A percentile compares a stretch with the other conserved stretches of the same genome.
Evolutionary conservation across 176 grass and related monocot species (phyloP).

Genomic region (Ananas comosus): DNA sequence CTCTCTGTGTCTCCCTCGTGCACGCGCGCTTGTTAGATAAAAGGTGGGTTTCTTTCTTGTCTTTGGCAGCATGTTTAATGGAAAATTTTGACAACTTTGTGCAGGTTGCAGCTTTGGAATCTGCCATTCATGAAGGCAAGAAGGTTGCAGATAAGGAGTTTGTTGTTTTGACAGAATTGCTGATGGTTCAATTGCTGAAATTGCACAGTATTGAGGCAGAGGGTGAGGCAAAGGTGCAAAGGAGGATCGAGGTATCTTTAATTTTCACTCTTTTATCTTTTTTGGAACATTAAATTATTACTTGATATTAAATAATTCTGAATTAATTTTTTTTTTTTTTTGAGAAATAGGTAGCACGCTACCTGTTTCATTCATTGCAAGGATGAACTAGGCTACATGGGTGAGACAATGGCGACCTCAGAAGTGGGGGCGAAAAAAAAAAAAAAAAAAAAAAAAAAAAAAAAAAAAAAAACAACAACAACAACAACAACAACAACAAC

Average conservation of each 20-base stretch:
- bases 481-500: too few relatives aligned
- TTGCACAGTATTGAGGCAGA: conserved; percentile 80
- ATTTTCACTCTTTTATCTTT: not conserved
- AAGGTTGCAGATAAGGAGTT: conserved; percentile 80
- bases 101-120: conserved; percentile 73
- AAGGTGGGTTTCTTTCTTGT: not conserved
- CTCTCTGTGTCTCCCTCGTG: too few relatives aligned
- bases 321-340: too few relatives aligned
- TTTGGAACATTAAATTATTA: not conserved
- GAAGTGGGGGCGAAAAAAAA: too few relatives aligned
- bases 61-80: not conserved
- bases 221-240: conserved; percentile 72
- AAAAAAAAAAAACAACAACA: too few relatives aligned
- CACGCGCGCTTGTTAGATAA: not conserved
- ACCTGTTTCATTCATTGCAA: too few relatives aligned
- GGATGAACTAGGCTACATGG: too few relatives aligned
- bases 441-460: too few relatives aligned
- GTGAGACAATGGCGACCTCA: too few relatives aligned
- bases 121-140: conserved; percentile 36
- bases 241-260: conserved; percentile 65
- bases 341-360: too few relatives aligned
- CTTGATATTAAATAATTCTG: too few relatives aligned
- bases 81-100: not conserved
- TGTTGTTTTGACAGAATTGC: conserved; percentile 62
- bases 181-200: conserved; percentile 87